Conservation (phyloP, 208 protist genomes). For the Acanthamoeba royreba region DNA sequence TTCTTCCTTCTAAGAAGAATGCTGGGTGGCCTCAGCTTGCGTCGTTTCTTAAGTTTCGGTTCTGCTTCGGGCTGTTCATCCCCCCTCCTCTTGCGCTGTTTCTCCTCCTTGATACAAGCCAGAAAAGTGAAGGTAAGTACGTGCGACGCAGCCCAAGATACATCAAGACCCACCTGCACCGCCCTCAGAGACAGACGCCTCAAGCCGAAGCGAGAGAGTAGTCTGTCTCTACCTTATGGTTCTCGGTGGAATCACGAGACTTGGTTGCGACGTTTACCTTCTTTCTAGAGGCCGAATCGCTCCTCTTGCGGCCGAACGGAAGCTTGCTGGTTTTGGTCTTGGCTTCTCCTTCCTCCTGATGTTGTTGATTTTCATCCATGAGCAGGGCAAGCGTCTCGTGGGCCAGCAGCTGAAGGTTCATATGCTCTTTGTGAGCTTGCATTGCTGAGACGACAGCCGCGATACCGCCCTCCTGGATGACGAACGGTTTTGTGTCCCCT, state of each 20-base stretch:
- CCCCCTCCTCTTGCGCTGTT: not conserved
- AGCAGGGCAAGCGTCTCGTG: not conserved
- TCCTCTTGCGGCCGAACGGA: no score
- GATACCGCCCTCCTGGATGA: not conserved
- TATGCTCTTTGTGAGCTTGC: not conserved
- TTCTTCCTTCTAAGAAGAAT: not conserved
- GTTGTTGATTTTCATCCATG: not conserved
- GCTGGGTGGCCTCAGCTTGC: not conserved
- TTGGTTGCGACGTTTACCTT: no score
- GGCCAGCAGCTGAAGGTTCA: not conserved
- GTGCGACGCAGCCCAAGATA: no score
- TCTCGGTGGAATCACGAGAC: no score
- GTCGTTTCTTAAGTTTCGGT: not conserved
- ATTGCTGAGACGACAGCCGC: not conserved
- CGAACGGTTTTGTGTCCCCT: not conserved
- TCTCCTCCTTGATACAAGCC: not conserved
- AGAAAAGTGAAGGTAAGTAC: no score
- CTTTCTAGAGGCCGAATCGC: no score
- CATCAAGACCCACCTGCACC: no score
- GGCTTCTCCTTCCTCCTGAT: not conserved
- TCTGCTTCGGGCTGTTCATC: not conserved
- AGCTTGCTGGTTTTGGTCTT: not conserved
- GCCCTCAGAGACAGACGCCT: no score
- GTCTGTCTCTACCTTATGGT: no score
- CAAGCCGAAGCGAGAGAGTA: no score